Evolutionary conservation across 2,329 filamentous ascomycete species (phyloP).

Genomic region (Sordariomycetes sp.): DNA sequence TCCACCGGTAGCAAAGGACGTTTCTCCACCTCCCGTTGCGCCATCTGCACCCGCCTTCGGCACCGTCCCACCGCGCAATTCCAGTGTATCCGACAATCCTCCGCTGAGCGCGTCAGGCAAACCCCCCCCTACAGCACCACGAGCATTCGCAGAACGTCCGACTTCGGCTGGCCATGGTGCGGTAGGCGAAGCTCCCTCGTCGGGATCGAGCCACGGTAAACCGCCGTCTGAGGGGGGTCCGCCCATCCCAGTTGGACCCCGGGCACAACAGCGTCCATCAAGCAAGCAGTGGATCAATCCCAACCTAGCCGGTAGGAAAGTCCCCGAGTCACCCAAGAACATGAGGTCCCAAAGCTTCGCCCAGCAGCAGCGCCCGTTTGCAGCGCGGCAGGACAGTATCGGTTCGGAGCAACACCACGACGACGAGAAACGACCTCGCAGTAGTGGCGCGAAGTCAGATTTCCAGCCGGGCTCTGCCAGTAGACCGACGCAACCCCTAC

Average conservation of each 20-base stretch:
- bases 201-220: constrained; percentile 11
- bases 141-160: constrained; percentile 40
- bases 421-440: constrained; percentile 35
- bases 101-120: constrained; percentile 27
- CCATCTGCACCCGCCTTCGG: constrained; percentile 49
- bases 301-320: constrained; percentile 31
- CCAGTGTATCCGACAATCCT: constrained; percentile 14
- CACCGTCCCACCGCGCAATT: constrained; percentile 37
- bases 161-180: constrained; percentile 26
- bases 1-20: constrained; percentile 33
- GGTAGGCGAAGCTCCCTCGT: constrained; percentile 6
- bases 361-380: constrained; percentile 26
- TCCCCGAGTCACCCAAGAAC: constrained; percentile 40
- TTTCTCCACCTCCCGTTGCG: constrained; percentile 46
- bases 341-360: constrained; percentile 39
- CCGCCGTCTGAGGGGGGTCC: constrained; percentile 14
- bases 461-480: constrained; percentile 12
- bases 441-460: constrained; percentile 41
- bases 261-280: constrained; percentile 40
- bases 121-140: constrained; percentile 37
- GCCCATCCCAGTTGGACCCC: constrained; percentile 41
- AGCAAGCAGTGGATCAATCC: constrained; percentile 53
- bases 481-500: not conserved
- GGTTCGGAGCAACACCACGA: constrained; percentile 24
- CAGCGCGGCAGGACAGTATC: constrained; percentile 24